Conservation (phyloP, 345 rosid genomes). For the Rhodamnia rubescens region DNA sequence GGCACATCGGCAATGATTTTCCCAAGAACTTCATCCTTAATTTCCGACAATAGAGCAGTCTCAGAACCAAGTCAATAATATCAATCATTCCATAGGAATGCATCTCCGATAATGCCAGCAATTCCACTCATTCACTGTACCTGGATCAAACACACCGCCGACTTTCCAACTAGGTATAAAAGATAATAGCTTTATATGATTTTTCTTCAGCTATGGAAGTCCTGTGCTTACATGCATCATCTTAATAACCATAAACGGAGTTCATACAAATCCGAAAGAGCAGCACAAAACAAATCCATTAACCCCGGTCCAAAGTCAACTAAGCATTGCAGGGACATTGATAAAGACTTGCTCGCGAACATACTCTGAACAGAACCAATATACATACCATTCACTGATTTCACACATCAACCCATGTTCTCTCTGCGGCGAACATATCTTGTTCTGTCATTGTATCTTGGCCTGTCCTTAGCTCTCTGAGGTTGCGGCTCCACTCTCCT, state of each 20-base stretch:
- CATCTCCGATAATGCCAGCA: neutral
- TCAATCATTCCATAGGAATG: neutral
- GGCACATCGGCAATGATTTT: neutral
- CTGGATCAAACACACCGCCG: neutral
- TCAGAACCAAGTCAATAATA: neutral
- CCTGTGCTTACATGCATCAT: neutral
- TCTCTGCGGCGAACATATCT: constrained; percentile 82
- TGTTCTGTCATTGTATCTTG: constrained; percentile 96
- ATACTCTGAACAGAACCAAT: neutral
- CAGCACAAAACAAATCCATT: neutral
- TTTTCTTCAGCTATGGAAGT: neutral
- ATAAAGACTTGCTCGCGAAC: neutral
- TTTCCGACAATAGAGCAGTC: neutral
- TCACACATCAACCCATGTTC: constrained; percentile 31
- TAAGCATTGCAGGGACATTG: neutral
- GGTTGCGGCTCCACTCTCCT: constrained; percentile 90
- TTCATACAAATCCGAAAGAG: neutral
- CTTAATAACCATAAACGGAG: neutral
- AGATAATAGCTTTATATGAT: neutral
- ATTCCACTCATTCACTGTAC: neutral
- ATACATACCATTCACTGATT: neutral
- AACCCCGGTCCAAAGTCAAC: neutral
- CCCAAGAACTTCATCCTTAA: neutral
- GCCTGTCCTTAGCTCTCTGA: constrained; percentile 87
- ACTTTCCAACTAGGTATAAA: neutral